Evolutionary conservation across 1,139 yeast species (phyloP), one percentile per base, ranked within the genome.

Genomic region (Yamadazyma atlantica): DNA sequence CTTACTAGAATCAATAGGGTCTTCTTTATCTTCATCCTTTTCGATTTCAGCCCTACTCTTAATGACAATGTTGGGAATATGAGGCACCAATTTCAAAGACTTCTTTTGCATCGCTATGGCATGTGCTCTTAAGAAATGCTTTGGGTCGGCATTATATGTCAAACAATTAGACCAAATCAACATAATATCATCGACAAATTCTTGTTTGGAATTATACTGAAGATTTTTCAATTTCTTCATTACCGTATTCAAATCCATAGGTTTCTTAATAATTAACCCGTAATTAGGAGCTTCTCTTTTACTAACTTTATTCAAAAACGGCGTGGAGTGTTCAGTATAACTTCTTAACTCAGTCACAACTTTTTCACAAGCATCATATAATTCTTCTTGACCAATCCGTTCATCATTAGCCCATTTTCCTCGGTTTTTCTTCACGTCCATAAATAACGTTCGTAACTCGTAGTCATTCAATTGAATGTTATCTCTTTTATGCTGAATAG

Each of bases 401-500:
- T 90, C 96, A 56, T 92, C 97, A 43, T 87, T 87, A 18, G 84
- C 96, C 99, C 98, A 94, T 61, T 94, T 92, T 0, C 97, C 95
- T 48, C 97, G 72, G 55, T 90, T 90, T 52, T 90, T 92, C 35
- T 97, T 76, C 10, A 92, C 97, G 56, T 92, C 98, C 74, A 88
- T 80, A 37, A 92, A 83, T 43, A 92, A 72, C 38, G 84, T 85
- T 41, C 95, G 78, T 43, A 92, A 74, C 54, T 94, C 98, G 40
- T 78, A 72, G 55, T 90, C 97, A n/a, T 88, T 81, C 32, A 94
- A 70, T 2, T 78, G 73, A 36, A 90, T 68, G 41, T 78, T 76
- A 17, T 88, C 88, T 49, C 96, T 78, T 43, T 85, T 81, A 24
- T 75, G 78, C 48, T 88, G 96, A 43, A 92, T 88, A 1, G 85